Base-by-base conservation (phyloP, 805 yeast species). In the Cyberlindnera suaveolens region DNA sequence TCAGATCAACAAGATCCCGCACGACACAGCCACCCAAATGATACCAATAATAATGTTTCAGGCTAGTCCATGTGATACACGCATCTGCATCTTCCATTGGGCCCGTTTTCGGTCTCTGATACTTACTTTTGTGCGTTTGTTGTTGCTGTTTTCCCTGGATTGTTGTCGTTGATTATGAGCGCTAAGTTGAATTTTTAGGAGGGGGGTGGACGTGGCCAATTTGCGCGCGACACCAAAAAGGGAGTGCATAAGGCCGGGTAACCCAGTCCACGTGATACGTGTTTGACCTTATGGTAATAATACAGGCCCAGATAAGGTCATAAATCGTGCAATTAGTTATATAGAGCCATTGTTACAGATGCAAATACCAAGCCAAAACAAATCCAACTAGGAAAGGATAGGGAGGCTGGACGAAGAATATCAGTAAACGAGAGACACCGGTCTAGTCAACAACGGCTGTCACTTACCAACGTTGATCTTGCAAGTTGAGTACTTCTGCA, bases 381-480 rank as follows among this genome's bases (percentile, higher is more conserved):
- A 23, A 9, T 9, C 11, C 27, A 23, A 9, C 2, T 9, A 23
- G 11, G 27, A 9, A 23, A 23, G 27, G 27, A 10, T 23, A 9
- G 11, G 27, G 6, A 23, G n/a, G n/a, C n/a, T n/a, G 26, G 4
- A 23, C 4, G 6, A 23, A 9, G 27, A 23, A 23, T 23, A 23
- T 23, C 27, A 23, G 17, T n/a, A 6, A 31, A 9, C 33, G 16
- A 31, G 33, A 31, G 15, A 31, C 17, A 15, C 10, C 1, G 15
- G 33, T 14, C 16, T 14, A 15, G 9, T 7, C 15, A 15, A 31
- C 16, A 14, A 31, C 16, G 15, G 33, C 15, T 5, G 14, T 63
- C 62, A 89, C 61, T 85, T 85, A 8, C 99, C 99, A 42, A 91
- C 80, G 58, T 91, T 93, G 53, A 86, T 80, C 65, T 90, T 89